Evolutionary conservation across 2,329 filamentous ascomycete species (phyloP), one percentile per base, ranked within the genome.

Genomic region (Venturia pyrina): DNA sequence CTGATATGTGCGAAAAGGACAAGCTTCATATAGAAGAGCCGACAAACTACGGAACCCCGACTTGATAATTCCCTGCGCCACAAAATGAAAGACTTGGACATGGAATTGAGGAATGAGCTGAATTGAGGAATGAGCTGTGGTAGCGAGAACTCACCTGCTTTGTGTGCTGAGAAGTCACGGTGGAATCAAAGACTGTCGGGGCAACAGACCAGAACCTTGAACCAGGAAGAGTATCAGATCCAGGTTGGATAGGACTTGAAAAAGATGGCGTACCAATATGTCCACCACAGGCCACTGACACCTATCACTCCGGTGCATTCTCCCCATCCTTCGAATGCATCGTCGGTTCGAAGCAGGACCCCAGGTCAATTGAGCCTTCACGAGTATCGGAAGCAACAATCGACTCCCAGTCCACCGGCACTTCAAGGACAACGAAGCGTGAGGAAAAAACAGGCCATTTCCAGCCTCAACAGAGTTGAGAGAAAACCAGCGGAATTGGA

Each of bases 361-460:
- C 65, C 65, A 6, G 65, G 65, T 44, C 65, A 66, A 53, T 59
- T 66, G 60, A 66, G 60, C 44, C 65, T 66, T 44, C 65, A 66
- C 40, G 65, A 66, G 15, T 66, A 66, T 46, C 65, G 62, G 4
- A 63, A 65, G 37, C 60, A 48, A 46, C 65, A 66, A 59, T 44
- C 44, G 44, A 64, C 65, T 8, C 65, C 65, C 10, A 66, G 65
- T 48, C 65, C 65, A 37, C 65, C 60, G 15, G 60, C 65, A 6
- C 28, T 66, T 34, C 60, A 63, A 48, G 65, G 65, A 1, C 60
- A 64, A 57, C 32, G 57, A 37, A 66, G 63, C 17, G 65, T 66
- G 40, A 66, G 59, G 65, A 57, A 53, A n/a, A 63, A 59, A 48
- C 32, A 4, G 11, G 62, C 37, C 37, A 21, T 28, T 15, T 57